These are phyloP conservation scores for Diaporthe caulivora DNA, from an alignment of 2,329 filamentous ascomycete species.

Conservation along the genomic window DNA sequence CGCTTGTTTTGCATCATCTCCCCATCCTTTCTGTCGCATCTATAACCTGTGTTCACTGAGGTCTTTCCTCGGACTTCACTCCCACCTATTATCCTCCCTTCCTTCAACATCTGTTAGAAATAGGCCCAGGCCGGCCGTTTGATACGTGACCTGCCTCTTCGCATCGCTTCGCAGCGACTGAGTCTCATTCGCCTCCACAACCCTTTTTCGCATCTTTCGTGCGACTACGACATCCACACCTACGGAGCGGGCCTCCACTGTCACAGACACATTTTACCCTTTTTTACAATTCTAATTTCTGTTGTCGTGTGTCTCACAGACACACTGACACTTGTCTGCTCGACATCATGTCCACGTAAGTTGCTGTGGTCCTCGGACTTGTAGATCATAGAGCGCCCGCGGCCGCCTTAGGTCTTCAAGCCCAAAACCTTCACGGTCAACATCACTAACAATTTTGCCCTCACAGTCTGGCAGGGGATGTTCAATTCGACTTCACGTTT, in stretches of 20 bases:
- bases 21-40: conserved; percentile 32
- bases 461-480: conserved; percentile 70
- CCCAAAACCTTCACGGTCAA: background rate
- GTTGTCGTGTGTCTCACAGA: conserved; percentile 33
- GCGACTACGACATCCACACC: conserved; percentile 26
- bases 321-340: conserved; percentile 34
- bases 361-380: conserved; percentile 35
- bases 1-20: conserved; percentile 34
- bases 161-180: conserved; percentile 36
- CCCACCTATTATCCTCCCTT: conserved; percentile 19
- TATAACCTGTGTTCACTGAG: conserved; percentile 18
- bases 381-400: conserved; percentile 4
- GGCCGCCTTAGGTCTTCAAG: background rate
- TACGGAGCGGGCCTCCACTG: conserved; percentile 40
- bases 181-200: background rate
- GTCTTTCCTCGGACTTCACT: conserved; percentile 30
- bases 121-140: conserved; percentile 39
- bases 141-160: conserved; percentile 38
- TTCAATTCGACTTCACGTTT: conserved; percentile 73
- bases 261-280: conserved; percentile 32
- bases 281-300: conserved; percentile 34
- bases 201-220: conserved; percentile 1
- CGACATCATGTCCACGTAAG: conserved; percentile 59
- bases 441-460: conserved; percentile 45
- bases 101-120: conserved; percentile 31